Evolutionary conservation across 2,329 filamentous ascomycete species (phyloP), one percentile per base, ranked within the genome.

Genomic region (Arthrobotrys megalospora): DNA sequence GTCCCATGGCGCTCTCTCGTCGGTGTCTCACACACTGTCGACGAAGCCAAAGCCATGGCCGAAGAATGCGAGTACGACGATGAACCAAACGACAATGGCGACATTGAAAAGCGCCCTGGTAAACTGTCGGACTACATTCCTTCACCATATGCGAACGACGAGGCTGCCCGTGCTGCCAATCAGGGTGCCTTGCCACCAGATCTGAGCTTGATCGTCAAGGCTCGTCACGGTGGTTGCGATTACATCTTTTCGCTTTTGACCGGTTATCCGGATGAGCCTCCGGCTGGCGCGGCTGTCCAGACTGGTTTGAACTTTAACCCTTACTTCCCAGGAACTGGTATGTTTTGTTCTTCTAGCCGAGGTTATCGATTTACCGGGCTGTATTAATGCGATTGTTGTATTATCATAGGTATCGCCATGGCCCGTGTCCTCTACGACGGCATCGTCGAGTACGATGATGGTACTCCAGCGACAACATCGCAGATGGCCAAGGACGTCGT

Each of bases 401-500:
- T 36, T 58, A 36, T 41, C 6, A 19, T 63, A 87, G 87, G 86
- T 85, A 99, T 99, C 85, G 96, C 93, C 83, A 99, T 99, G 96
- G 95, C 92, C 83, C 95, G 96, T 90, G 96, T 98, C 79, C 90
- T 99, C 79, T 99, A 97, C 87, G 96, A 99, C 82, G 96, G 93
- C 80, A 88, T 99, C 75, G 96, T 99, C 80, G 96, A 99, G 86
- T 99, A 98, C 87, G 96, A 99, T 85, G 96, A 99, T 82, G 94
- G 90, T 80, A 99, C 96, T 48, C 93, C 94, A 65, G 96, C 96
- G 62, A 93, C 95, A 80, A 94, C 94, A 81, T 97, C 95, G 80
- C 96, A 99, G 88, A 99, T 99, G 96, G 96, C 96, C 86, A 99
- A 99, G 91, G 96, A 99, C 83, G 96, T 99, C 79, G 91, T 92